Conservation (phyloP, 2,329 filamentous ascomycete genomes). For the Exophiala bonariae region DNA sequence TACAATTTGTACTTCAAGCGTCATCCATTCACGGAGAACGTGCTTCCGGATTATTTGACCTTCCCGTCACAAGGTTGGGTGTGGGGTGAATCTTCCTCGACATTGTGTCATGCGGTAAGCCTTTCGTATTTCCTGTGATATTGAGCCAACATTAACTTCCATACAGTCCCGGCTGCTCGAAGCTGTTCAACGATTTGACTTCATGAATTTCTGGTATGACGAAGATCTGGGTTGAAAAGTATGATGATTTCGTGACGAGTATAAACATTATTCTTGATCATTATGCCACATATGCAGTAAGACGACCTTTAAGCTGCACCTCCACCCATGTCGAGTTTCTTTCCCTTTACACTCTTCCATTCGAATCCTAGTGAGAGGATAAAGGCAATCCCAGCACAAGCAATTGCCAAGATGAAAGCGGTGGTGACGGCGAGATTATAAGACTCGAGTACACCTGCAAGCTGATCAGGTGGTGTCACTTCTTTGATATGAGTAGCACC, state of each 20-base stretch:
- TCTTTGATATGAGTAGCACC: slow-evolving; percentile 46
- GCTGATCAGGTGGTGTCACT: slow-evolving; percentile 35
- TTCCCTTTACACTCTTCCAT: slow-evolving; percentile 31
- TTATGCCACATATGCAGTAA: too few relatives aligned
- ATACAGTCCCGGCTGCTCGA: slow-evolving; percentile 4
- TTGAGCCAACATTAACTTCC: too few relatives aligned
- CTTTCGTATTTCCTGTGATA: too few relatives aligned
- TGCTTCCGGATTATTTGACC: background rate
- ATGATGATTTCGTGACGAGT: slow-evolving; percentile 1
- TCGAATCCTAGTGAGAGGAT: slow-evolving; percentile 27
- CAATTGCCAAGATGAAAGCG: slow-evolving; percentile 26
- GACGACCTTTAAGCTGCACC: slow-evolving; percentile 2
- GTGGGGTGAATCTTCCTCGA: background rate
- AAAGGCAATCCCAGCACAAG: slow-evolving; percentile 24
- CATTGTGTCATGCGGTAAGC: slow-evolving; percentile 8
- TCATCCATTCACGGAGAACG: background rate
- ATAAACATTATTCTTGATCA: too few relatives aligned
- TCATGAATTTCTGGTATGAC: slow-evolving; percentile 15
- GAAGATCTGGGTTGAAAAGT: slow-evolving; percentile 3
- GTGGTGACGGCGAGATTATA: slow-evolving; percentile 33
- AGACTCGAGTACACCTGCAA: slow-evolving; percentile 36
- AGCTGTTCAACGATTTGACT: slow-evolving; percentile 12
- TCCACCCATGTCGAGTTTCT: slow-evolving; percentile 25
- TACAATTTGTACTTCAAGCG: slow-evolving; percentile 9
- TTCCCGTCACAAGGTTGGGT: slow-evolving; percentile 5